Conservation (phyloP, 805 yeast genomes). For the Candida michaelii region DNA sequence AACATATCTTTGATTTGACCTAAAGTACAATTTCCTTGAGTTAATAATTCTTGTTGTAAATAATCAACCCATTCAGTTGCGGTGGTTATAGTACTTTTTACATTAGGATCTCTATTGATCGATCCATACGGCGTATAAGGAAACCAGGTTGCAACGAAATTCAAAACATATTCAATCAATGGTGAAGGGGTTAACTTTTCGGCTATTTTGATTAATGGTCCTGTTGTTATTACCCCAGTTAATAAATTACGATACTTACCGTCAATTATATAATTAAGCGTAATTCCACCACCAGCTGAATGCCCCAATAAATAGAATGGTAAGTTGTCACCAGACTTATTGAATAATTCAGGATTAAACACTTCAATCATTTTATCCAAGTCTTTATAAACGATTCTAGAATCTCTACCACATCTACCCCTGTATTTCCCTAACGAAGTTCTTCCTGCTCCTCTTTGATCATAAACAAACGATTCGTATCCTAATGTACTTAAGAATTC, state of each 20-base stretch:
- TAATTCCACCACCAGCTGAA: constrained; percentile 81
- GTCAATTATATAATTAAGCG: constrained; percentile 55
- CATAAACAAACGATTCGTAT: constrained; percentile 65
- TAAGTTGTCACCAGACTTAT: background rate
- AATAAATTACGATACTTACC: constrained; percentile 52
- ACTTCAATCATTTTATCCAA: constrained; percentile 55
- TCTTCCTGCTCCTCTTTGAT: constrained; percentile 73
- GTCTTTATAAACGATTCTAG: constrained; percentile 55
- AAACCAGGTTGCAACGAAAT: constrained; percentile 35
- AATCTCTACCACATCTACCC: constrained; percentile 54
- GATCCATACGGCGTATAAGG: constrained; percentile 32
- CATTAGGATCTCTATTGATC: constrained; percentile 12
- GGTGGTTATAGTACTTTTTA: constrained; percentile 39
- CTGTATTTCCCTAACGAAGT: constrained; percentile 54
- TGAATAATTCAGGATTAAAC: constrained; percentile 19
- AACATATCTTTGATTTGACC: constrained; percentile 63
- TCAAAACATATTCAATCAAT: constrained; percentile 16
- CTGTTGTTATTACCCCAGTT: constrained; percentile 49
- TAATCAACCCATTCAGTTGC: constrained; percentile 48
- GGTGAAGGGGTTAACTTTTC: constrained; percentile 54
- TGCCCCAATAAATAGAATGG: constrained; percentile 57
- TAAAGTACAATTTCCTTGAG: constrained; percentile 35
- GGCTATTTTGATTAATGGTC: constrained; percentile 60
- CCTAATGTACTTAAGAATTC: constrained; percentile 55
- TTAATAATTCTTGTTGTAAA: constrained; percentile 43